Conservation (phyloP, 192 early-diverging fungal genomes). For the Coemansia javaensis region DNA sequence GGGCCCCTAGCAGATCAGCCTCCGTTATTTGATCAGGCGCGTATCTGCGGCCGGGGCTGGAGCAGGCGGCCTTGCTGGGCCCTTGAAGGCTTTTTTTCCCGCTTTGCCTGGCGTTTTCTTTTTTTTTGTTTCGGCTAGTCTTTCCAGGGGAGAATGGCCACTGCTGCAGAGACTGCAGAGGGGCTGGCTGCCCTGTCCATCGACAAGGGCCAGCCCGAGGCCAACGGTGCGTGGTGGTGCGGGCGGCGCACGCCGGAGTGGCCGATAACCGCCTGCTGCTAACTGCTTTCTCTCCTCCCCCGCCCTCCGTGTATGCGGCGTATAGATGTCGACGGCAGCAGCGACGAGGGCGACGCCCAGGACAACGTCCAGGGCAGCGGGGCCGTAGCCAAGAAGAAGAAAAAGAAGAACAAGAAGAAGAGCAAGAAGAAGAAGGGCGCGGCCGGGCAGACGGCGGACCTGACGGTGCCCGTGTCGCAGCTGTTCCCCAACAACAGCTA, state of each 20-base stretch:
- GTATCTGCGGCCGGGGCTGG: too few relatives aligned
- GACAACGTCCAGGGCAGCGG: too few relatives aligned
- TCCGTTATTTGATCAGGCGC: too few relatives aligned
- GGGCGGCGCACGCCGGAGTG: too few relatives aligned
- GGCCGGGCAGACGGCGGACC: conserved; percentile 57
- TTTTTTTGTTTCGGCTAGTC: not conserved
- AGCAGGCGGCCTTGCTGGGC: too few relatives aligned
- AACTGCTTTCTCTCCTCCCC: too few relatives aligned
- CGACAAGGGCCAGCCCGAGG: not conserved
- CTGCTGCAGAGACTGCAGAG: conserved; percentile 6
- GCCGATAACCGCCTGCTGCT: too few relatives aligned
- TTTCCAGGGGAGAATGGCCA: conserved; percentile 9
- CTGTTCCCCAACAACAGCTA: conserved; percentile 74
- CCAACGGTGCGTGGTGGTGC: conserved; percentile 13
- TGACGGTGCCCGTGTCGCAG: conserved; percentile 73
- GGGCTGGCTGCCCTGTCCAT: conserved; percentile 8
- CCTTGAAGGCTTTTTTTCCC: too few relatives aligned
- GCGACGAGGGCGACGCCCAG: conserved; percentile 9
- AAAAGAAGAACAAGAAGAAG: conserved; percentile 66
- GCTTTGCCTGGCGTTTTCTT: not conserved
- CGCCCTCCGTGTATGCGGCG: too few relatives aligned
- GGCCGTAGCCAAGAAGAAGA: conserved; percentile 45
- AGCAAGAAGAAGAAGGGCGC: conserved; percentile 58
- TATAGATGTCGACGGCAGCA: not conserved
- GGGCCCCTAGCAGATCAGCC: too few relatives aligned